A percentile compares a stretch with the other conserved stretches of the same genome.
These are phyloP conservation scores for Solanum bukasovii DNA, from an alignment of 257 asterid genomes.

Conservation along the genomic window DNA sequence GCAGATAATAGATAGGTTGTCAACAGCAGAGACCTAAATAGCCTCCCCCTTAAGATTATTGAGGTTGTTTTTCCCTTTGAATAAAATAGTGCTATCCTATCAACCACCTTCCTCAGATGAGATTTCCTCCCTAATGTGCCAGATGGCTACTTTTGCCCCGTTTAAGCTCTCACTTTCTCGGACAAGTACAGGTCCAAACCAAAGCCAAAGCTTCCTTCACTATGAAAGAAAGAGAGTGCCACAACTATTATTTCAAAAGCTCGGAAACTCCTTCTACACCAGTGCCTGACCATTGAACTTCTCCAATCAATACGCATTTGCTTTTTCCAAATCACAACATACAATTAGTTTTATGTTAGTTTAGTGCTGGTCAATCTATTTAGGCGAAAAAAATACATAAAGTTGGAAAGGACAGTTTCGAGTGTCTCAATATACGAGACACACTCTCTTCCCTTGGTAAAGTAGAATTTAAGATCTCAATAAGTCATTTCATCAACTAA, in stretches of 20 bases:
- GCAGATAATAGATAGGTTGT: no score
- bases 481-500: neutral
- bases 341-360: neutral
- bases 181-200: neutral
- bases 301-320: neutral
- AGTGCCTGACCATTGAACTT: neutral
- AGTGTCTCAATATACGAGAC: neutral
- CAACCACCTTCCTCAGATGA: no score
- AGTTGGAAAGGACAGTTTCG: neutral
- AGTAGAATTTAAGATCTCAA: neutral
- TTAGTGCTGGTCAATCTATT: neutral
- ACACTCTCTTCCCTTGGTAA: neutral
- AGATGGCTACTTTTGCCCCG: neutral
- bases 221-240: neutral
- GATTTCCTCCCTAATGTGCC: neutral
- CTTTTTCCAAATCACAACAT: neutral
- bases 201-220: neutral
- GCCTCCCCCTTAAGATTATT: no score
- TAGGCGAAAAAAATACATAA: neutral
- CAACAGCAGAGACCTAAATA: no score
- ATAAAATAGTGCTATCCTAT: no score
- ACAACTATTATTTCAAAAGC: neutral
- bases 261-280: neutral
- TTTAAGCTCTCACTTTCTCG: neutral
- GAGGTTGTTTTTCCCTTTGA: no score